phyloP scores from a whole-genome alignment of 805 yeast genomes.

The Nakazawaea wyomingensis region DNA sequence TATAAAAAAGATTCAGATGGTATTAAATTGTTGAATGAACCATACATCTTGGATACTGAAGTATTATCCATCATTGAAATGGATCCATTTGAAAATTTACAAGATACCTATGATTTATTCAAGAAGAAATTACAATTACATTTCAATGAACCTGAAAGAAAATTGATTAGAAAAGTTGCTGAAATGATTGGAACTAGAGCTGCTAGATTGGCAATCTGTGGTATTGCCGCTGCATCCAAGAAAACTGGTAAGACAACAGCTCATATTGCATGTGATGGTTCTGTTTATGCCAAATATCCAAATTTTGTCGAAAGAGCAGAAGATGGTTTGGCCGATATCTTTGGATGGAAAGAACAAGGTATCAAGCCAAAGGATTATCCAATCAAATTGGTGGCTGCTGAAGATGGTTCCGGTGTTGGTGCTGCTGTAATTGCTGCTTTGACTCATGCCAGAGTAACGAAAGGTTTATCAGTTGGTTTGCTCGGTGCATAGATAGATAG shows the following conservation, averaged over 20 bases:
- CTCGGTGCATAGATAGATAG: no score
- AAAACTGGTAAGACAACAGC: constrained; percentile 77
- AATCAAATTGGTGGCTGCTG: constrained; percentile 82
- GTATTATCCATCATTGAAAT: constrained; percentile 83
- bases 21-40: constrained; percentile 51
- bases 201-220: constrained; percentile 91
- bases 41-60: constrained; percentile 84
- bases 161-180: constrained; percentile 73
- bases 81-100: constrained; percentile 82
- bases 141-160: constrained; percentile 78
- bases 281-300: constrained; percentile 92
- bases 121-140: constrained; percentile 50
- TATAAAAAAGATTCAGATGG: constrained; percentile 46
- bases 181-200: constrained; percentile 92
- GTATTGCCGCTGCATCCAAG: constrained; percentile 91
- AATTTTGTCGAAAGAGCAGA: constrained; percentile 93
- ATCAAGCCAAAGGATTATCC: constrained; percentile 56
- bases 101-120: constrained; percentile 70
- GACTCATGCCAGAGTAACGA: constrained; percentile 70
- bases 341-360: constrained; percentile 61
- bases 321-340: constrained; percentile 83
- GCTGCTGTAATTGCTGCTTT: constrained; percentile 98
- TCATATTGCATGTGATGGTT: constrained; percentile 97
- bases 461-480: constrained; percentile 65
- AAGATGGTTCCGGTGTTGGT: constrained; percentile 98